Evolutionary conservation across 805 yeast species (phyloP).

Genomic region (Priceomyces carsonii): DNA sequence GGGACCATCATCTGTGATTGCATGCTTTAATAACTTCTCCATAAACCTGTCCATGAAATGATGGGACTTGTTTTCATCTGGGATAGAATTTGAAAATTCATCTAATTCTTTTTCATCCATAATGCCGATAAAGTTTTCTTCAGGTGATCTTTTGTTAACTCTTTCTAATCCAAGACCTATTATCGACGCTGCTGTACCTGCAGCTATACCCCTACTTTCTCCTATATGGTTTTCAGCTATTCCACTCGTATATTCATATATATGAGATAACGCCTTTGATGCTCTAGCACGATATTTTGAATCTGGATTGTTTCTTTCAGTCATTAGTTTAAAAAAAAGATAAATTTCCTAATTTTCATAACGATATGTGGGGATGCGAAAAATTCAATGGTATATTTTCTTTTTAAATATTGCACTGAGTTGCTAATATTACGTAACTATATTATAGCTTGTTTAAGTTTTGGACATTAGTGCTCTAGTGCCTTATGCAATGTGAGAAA

Average conservation of each 20-base stretch:
- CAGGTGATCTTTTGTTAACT: slow-evolving; percentile 11
- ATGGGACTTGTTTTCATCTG: slow-evolving; percentile 19
- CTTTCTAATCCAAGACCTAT: slow-evolving; percentile 33
- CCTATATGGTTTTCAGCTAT: slow-evolving; percentile 26
- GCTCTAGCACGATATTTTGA: slow-evolving; percentile 10
- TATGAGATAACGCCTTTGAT: slow-evolving; percentile 15
- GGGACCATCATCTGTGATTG: slow-evolving; percentile 50
- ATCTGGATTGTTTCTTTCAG: slow-evolving; percentile 2
- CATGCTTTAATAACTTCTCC: slow-evolving; percentile 51
- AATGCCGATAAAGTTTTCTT: not conserved
- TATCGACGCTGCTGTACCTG: slow-evolving; percentile 38
- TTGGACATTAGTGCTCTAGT: too few relatives aligned
- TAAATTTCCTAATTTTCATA: not conserved
- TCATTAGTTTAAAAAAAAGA: not conserved
- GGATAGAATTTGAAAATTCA: slow-evolving; percentile 26
- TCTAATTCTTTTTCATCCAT: slow-evolving; percentile 27
- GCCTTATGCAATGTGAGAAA: too few relatives aligned
- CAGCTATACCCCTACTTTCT: slow-evolving; percentile 33
- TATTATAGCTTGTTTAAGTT: not conserved
- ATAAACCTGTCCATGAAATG: slow-evolving; percentile 63
- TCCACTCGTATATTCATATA: slow-evolving; percentile 25
- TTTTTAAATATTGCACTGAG: not conserved
- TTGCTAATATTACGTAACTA: not conserved
- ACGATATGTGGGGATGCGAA: slow-evolving; percentile 3
- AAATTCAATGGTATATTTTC: not conserved